Evolutionary conservation across 1,139 yeast genomes (phyloP), one percentile per base, ranked within the genome.

Genomic region (Yarrowia galli): DNA sequence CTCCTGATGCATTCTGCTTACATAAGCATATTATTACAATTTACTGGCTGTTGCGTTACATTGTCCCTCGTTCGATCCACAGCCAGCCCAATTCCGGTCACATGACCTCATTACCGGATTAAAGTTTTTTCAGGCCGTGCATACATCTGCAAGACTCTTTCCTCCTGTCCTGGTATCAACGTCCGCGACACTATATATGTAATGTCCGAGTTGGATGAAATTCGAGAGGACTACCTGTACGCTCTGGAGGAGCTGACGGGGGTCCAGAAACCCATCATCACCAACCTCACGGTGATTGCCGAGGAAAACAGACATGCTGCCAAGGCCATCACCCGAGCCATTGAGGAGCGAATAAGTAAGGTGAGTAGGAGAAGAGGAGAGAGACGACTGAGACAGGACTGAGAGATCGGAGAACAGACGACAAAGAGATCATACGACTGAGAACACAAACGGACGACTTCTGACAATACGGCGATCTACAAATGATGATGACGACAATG

Each of bases 251-350:
- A 91, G 71, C 82, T 95, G 72, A 92, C 97, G 10, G 89, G 89
- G 80, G 93, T 92, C 77, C 91, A 97, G 9, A 84, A 93, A 69
- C 98, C 98, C 16, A 90, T 93, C 68, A 95, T 95, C 72, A 89
- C 90, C 67, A 89, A 87, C 66, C 83, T 93, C 73, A 95, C 99
- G n/a, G 83, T 85, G 64, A 86, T 92, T 68, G 98, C 99, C 13
- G 89, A 86, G 73, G 98, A 95, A 75, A 91, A 91, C 76, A 83
- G 87, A 38, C 84, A 85, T 65, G 86, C 84, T 67, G 97, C 98
- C 7, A 87, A 87, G 69, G 91, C 89, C 67, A 91, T 95, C 68
- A 85, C 90, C 49, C 85, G 85, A 70, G 91, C 92, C 32, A 85
- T 95, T 67, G 90, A 87, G 73, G 82, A 81, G 64, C 85, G 90